Base-by-base conservation (phyloP, 495 filamentous ascomycete genomes). In the Hypomontagnella submonticulosa region DNA sequence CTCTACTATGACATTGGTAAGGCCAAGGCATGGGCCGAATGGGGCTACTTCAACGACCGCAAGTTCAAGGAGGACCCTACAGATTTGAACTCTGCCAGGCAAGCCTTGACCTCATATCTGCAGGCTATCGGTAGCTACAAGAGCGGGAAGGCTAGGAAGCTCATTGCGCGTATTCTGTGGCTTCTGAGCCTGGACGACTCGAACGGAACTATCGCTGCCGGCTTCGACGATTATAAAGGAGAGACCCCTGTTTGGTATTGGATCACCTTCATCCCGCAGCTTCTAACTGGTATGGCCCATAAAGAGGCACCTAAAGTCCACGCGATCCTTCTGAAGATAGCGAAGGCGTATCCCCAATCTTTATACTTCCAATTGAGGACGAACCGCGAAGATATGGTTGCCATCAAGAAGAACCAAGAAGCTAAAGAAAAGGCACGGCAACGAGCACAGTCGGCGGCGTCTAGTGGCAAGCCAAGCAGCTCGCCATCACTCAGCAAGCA, bases 1-100 rank as follows among this genome's bases (percentile, higher is more conserved):
- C 79, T 99, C 18, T 97, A 92, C 76, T 97, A 94, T 63, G 96
- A 99, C 67, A 89, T 99, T 67, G 90, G 91, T 63, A 86, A 97
- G 30, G 89, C 95, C 0, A 99, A 99, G 76, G 96, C 96, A 4
- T 99, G 96, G 96, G 94, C 95, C 57, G 96, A 98, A 77, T 99
- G 96, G 96, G 96, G 94, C 43, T 92, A 94, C 69, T 99, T 97
- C 80, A 97, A 95, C 73, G 96, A 99, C 73, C 87, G 89, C 51
- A 88, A 92, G 34, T 99, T 97, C 82, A 98, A 97, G 77, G 88
- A 90, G 51, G 89, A 96, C 59, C 89, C 93, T 0, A 79, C 83
- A 1, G 89, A 97, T 66, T 84, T 93, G 55, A 86, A 85, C 41
- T 83, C 90, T 55, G 96, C 94, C 2, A 90, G 89, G 59, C 93